These are phyloP conservation scores for Mentha longifolia DNA, from an alignment of 257 asterid genomes.

Conservation along the genomic window DNA sequence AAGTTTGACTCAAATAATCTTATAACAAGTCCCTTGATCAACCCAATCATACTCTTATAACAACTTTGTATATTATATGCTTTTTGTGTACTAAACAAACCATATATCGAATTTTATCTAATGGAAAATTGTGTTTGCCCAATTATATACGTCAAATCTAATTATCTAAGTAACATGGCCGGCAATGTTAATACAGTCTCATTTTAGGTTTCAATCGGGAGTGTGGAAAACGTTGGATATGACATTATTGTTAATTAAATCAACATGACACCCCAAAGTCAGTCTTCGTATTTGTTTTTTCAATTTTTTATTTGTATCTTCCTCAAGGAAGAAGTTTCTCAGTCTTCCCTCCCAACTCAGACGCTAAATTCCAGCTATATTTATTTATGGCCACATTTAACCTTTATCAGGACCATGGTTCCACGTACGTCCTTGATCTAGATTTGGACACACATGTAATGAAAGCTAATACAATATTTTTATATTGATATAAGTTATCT, in stretches of 20 bases:
- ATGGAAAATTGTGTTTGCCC: no score
- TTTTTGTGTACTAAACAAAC: no score
- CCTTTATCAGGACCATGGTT: not conserved
- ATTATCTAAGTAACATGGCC: no score
- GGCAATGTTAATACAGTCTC: not conserved
- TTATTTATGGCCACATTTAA: not conserved
- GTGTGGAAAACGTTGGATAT: not conserved
- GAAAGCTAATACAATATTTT: no score
- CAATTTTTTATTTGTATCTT: not conserved
- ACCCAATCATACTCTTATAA: no score
- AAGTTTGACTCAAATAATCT: not conserved
- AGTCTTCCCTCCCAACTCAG: conserved; percentile 12
- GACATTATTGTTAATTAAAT: not conserved
- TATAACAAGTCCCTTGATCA: not conserved
- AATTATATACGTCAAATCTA: no score
- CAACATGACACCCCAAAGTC: not conserved
- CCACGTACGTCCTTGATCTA: not conserved
- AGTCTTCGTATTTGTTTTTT: not conserved
- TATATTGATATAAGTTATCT: no score
- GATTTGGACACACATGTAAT: no score
- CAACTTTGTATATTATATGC: no score
- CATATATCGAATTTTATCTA: no score
- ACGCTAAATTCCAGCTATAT: not conserved
- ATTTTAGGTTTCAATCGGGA: not conserved
- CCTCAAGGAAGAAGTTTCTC: not conserved